phyloP scores from a whole-genome alignment of 805 yeast species.

The Candida nemodendra region DNA sequence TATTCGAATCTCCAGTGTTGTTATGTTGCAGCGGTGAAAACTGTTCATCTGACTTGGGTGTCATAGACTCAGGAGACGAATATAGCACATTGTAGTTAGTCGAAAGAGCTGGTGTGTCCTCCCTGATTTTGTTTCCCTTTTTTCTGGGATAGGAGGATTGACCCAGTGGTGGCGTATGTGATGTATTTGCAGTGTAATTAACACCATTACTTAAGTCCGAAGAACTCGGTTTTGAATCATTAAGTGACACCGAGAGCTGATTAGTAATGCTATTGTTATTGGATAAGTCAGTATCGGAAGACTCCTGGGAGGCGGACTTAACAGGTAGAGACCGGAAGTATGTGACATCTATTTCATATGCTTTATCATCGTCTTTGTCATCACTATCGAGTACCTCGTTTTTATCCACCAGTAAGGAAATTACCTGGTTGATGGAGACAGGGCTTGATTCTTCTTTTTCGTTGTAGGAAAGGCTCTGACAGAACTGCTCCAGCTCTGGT shows the following conservation, averaged over 20 bases:
- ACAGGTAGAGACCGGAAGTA: not conserved
- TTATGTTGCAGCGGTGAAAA: constrained; percentile 19
- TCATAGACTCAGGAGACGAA: constrained; percentile 28
- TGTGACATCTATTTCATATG: no score
- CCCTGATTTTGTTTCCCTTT: constrained; percentile 1
- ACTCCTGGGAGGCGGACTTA: not conserved
- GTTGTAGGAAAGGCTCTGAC: constrained; percentile 15
- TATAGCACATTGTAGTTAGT: constrained; percentile 16
- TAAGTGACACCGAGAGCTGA: not conserved
- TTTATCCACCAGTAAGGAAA: constrained; percentile 40
- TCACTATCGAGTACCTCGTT: constrained; percentile 37
- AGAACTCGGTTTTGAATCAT: constrained; percentile 1
- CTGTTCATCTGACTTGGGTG: constrained; percentile 25
- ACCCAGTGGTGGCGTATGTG: not conserved
- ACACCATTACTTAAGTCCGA: no score
- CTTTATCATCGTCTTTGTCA: constrained; percentile 31
- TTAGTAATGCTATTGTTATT: not conserved
- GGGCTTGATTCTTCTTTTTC: constrained; percentile 21
- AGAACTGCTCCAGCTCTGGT: constrained; percentile 12
- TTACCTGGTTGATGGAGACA: constrained; percentile 47
- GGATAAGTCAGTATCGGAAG: not conserved
- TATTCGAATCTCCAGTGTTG: constrained; percentile 4
- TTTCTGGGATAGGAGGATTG: not conserved
- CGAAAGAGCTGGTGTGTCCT: constrained; percentile 8
- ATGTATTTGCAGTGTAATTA: constrained; percentile 1